phyloP scores from a whole-genome alignment of 192 early-diverging fungal genomes.

The Cladochytrium replicatum region DNA sequence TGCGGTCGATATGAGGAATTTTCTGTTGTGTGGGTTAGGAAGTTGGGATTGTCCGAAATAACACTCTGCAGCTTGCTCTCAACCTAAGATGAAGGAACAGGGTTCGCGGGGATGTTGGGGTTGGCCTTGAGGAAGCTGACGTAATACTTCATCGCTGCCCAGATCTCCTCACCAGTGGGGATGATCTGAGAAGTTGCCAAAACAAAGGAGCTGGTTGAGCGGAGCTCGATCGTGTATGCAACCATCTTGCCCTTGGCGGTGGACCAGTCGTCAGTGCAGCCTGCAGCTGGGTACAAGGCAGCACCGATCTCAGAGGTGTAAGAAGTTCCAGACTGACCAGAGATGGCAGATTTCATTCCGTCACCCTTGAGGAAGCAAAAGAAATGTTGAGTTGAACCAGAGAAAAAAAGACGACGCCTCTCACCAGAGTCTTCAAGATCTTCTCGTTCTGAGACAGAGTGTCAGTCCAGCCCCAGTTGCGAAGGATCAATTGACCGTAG shows the following conservation, averaged over 20 bases:
- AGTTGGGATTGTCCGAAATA: no score
- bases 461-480: constrained; percentile 11
- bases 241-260: constrained; percentile 9
- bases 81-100: no score
- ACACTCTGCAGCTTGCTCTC: no score
- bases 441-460: constrained; percentile 8
- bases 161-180: constrained; percentile 20
- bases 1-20: no score
- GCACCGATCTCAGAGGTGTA: constrained; percentile 8
- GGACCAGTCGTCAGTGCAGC: constrained; percentile 15
- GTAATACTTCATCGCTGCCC: no score
- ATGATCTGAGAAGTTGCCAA: constrained; percentile 14
- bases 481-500: constrained; percentile 10
- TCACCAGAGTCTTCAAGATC: constrained; percentile 8
- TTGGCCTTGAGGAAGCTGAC: no score
- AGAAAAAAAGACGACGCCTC: no score
- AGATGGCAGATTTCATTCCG: constrained; percentile 8
- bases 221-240: constrained; percentile 21
- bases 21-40: no score
- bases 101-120: no score
- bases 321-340: neutral
- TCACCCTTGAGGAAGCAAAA: no score
- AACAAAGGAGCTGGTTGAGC: constrained; percentile 20
- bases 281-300: constrained; percentile 13
- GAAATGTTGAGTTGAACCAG: no score